Evolutionary conservation across 2,329 filamentous ascomycete species (phyloP), one percentile per base, ranked within the genome.

Genomic region (Penicillium brevicompactum): DNA sequence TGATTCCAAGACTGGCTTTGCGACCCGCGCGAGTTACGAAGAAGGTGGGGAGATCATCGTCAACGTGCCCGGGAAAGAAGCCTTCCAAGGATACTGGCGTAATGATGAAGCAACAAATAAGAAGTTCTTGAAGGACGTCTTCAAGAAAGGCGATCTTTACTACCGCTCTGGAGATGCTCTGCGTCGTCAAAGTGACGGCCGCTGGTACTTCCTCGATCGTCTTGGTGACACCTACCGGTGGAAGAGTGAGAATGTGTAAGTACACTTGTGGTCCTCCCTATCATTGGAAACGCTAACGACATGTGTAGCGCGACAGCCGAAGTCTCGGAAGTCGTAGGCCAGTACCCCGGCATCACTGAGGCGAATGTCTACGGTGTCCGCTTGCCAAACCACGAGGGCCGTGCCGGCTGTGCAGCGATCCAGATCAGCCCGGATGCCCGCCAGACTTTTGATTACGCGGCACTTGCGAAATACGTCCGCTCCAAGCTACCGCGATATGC

Each of bases 1-100:
- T 13, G 84, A 91, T 67, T 79, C 84, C 0, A 80, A 82, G 61
- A 91, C 88, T 0, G 88, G 88, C 0, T 89, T 90, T 58, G 89
- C 83, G 0, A 77, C 76, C 30, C 81, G 87, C 27, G 80, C 82
- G 47, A 72, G 85, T 0, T 89, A 89, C 66, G 84, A 85, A 13
- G 78, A 84, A 41, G 89, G 89, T 3, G 89, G 89, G n/a, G 89
- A 93, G 73, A 88, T 92, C 13, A 74, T 92, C 27, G 83, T 91
- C n/a, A 74, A 79, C 0, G 78, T 88, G 14, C 80, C 84, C 0
- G 75, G 79, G 46, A 80, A 84, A 43, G 74, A 81, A 10, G 77
- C 77, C 7, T 92, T 89, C 68, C 80, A 83, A 11, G 89, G 89
- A 1, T 92, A 92, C 70, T 87, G 84, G 73, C 82, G 84, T 56